Evolutionary conservation across 306 rosid species (phyloP).

Genomic region (Fagus sylvatica): DNA sequence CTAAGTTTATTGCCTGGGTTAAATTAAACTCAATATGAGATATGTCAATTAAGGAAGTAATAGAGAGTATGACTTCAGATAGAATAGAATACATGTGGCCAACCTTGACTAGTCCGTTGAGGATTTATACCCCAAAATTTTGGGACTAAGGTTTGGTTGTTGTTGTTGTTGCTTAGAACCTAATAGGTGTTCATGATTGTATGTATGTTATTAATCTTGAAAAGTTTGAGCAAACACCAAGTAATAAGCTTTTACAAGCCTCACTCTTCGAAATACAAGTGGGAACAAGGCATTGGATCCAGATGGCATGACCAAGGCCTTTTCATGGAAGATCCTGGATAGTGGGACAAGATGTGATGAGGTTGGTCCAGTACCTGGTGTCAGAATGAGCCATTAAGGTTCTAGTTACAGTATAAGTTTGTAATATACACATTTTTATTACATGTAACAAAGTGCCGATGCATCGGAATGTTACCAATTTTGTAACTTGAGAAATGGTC

Average conservation of each 20-base stretch:
- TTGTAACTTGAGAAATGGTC: background rate
- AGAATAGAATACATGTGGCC: too few relatives aligned
- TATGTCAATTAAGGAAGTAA: too few relatives aligned
- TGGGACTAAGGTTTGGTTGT: too few relatives aligned
- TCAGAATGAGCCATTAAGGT: background rate
- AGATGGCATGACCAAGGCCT: background rate
- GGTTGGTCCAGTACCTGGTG: background rate
- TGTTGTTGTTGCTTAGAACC: background rate
- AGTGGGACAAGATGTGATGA: background rate
- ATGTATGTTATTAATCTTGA: conserved; percentile 14
- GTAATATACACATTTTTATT: background rate
- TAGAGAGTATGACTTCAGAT: too few relatives aligned
- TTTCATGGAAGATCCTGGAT: background rate
- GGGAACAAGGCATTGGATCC: background rate
- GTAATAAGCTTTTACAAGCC: conserved; percentile 4
- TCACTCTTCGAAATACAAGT: background rate
- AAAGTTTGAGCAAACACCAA: background rate
- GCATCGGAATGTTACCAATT: background rate
- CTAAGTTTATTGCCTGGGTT: conserved; percentile 8
- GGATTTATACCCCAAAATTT: too few relatives aligned
- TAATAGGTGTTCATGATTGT: background rate
- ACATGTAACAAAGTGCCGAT: background rate
- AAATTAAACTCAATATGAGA: background rate
- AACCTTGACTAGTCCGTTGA: too few relatives aligned
- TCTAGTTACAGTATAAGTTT: background rate